Base-by-base conservation (phyloP, 2,329 filamentous ascomycete genomes). In the Alternaria ventricosa region DNA sequence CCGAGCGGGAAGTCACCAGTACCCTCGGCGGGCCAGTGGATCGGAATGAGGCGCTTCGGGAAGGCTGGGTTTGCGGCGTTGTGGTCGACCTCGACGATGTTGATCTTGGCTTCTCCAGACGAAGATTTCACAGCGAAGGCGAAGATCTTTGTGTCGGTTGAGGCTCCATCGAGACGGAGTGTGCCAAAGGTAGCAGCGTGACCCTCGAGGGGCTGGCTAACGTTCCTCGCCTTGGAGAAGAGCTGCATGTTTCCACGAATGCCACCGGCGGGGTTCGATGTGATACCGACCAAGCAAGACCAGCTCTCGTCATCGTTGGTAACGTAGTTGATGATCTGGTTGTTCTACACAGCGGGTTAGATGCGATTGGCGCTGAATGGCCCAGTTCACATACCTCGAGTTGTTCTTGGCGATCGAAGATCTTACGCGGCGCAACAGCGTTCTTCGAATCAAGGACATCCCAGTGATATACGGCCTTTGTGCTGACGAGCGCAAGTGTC, bases 311-410 rank as follows among this genome's bases (percentile, higher is more conserved):
- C 95, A 69, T 90, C 89, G 81, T 95, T 97, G 73, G 96, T 92
- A 72, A 95, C 93, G 84, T 99, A 99, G 85, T 98, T 99, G 88
- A 99, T 99, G 82, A 99, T 99, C 88, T 99, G 96, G 83, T 93
- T 96, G 70, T 91, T 92, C 93, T 96, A 75, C 43, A 66, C 5
- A 47, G 11, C 28, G 20, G 20, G 18, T 63, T 63, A 63, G 60
- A 60, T 41, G 22, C 55, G 57, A 63, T 71, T 58, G 68, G 67
- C 6, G 23, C 51, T 23, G 22, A 49, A 25, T 27, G 55, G 54
- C 46, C 41, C 28, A 11, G 20, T 46, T 22, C 23, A 85, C 91
- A 72, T 86, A 96, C 93, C 74, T 87, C 88, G 60, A 99, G 88
- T 79, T 97, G 97, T 71, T 91, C 87, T 78, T 97, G 96, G 76